Evolutionary conservation across 2,329 filamentous ascomycete species (phyloP), one percentile per base, ranked within the genome.

Genomic region (Mollisiaceae sp.): DNA sequence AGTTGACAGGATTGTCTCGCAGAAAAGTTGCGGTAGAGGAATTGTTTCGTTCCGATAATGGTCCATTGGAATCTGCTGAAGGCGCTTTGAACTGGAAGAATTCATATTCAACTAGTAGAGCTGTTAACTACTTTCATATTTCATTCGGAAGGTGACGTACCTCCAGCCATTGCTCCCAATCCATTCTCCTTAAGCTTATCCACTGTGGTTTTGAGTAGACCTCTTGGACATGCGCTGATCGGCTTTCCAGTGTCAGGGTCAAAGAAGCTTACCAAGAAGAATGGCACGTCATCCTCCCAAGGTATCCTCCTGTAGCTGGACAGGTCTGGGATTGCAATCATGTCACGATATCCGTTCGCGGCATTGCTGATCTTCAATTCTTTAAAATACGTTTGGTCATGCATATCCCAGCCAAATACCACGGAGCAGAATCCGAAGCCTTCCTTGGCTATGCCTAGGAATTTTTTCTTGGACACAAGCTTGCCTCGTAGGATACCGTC

Each of bases 331-430:
- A 94, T 82, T 15, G 94, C 93, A 59, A 97, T 85, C 52, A 97
- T 80, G 77, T 97, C 94, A 70, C 90, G 86, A 79, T 97, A 97
- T 52, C 93, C 93, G 77, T 97, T 97, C 74, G 92, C 89, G 71
- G 91, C 91, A 80, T 97, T 97, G 79, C 92, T 95, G 77, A 97
- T 90, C 74, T 86, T 86, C 69, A 97, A 86, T 79, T 97, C 93
- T 72, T 85, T 88, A 77, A 92, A 89, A 78, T 97, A 97, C 12
- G 92, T 96, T 81, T 88, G 85, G 75, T 97, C 94, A 79, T 97
- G 93, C 92, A 97, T 97, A 79, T 97, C 93, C 94, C 94, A 97
- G 77, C 94, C 93, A 74, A 97, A 97, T 70, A 97, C 88, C 71
- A 97, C 93, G 22, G 91, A 95, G 82, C 94, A 97, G 83, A 97